Conservation (phyloP, 2,329 filamentous ascomycete genomes). For the Tolypocladium tropicale region DNA sequence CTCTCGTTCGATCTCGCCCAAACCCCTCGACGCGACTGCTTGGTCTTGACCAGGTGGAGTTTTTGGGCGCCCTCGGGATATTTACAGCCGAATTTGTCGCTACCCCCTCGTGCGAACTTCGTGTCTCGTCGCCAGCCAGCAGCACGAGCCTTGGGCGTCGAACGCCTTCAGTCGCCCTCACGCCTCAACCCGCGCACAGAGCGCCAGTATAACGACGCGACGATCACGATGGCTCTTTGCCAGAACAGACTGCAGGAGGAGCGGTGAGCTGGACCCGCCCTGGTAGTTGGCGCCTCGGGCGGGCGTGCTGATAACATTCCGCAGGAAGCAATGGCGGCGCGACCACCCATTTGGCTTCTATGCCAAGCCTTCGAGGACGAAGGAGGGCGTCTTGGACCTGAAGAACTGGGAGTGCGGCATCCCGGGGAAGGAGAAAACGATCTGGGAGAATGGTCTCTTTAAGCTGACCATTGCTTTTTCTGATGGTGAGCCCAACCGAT, state of each 20-base stretch:
- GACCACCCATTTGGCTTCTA: constrained; percentile 98
- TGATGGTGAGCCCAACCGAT: constrained; percentile 56
- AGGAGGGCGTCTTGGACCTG: constrained; percentile 75
- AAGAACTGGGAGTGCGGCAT: constrained; percentile 97
- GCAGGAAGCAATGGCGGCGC: constrained; percentile 88
- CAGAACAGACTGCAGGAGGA: constrained; percentile 83
- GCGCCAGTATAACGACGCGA: not conserved
- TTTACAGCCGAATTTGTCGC: not conserved
- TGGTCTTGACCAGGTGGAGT: too few relatives aligned
- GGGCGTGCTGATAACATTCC: constrained; percentile 11
- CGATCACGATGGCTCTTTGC: constrained; percentile 66
- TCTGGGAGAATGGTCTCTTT: constrained; percentile 97
- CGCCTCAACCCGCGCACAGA: not conserved
- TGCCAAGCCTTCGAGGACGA: constrained; percentile 73
- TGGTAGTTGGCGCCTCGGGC: not conserved
- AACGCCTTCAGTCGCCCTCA: not conserved
- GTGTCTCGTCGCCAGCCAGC: not conserved
- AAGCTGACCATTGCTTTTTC: constrained; percentile 90
- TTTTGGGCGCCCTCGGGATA: not conserved
- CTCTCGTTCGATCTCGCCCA: not conserved
- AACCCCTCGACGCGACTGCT: not conserved
- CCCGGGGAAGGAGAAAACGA: constrained; percentile 90
- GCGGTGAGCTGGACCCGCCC: constrained; percentile 45
- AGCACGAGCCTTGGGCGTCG: not conserved
- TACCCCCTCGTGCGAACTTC: not conserved